Evolutionary conservation across 345 rosid genomes (phyloP), one percentile per base, ranked within the genome.

Genomic region (Eucalyptus lansdowneana): DNA sequence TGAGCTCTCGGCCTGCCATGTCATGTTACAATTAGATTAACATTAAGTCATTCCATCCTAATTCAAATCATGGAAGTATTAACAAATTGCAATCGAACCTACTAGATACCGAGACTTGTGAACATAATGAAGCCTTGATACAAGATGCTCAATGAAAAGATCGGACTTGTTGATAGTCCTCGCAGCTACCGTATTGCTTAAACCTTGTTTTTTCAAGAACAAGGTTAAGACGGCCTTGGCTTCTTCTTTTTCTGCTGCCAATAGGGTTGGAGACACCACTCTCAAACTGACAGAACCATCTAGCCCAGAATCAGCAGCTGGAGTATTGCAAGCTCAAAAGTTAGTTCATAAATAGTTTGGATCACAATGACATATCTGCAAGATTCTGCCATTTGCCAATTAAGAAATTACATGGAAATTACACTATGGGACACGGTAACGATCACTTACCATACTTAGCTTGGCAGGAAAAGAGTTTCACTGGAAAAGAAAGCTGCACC

Each of bases 201-300:
- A 88, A 89, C 98, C 98, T 92, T 93, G 96, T 51, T 96, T 95
- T 93, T 96, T 95, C 94, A 97, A 91, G 95, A 97, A 96, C 86
- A 96, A 94, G 40, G 94, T 93, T 90, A 97, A 89, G 50, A 97
- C 96, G 86, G 97, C 98, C 95, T 95, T 97, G 53, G 98, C 97
- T 95, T 96, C 99, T 92, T 96, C 99, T 90, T 95, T 96, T 93
- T 97, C 99, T 44, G 97, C 97, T 31, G 96, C 94, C 88, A 96
- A 88, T 27, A 97, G 90, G 87, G 93, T 93, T 54, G 96, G 93
- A 81, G 98, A 92, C 81, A 96, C 94, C 83, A 92, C 93, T 90
- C 95, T 93, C 50, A 93, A 47, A 86, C 93, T 90, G 91, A 91
- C 94, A 87, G 95, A 91, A 50, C 94, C 95, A 90, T 95, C 95